Evolutionary conservation across 106 monocot species (phyloP), one percentile per base, ranked within the genome.

Genomic region (Chionographis japonica): DNA sequence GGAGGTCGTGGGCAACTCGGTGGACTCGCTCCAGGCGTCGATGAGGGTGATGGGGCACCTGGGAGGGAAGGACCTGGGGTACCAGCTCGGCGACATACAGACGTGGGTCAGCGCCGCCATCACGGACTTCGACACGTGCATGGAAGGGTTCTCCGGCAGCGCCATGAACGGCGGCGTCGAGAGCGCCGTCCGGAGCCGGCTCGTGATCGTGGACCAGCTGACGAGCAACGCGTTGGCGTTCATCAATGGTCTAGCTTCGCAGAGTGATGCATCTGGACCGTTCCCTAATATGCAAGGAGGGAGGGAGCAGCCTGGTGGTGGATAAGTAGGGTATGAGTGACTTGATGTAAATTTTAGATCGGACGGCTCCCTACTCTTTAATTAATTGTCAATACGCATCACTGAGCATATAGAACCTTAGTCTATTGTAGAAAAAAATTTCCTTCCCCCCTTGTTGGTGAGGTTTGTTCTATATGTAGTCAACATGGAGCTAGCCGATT

Each of bases 51-150:
- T 90, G 80, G 58, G 40, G 9, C 62, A 60, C 15, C 19, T 86
- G 10, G 51, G 72, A 39, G 78, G 81, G 12, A 68, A 66, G 54
- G 13, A 69, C 12, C 8, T 41, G 37, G 17, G 65, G 52, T 55
- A 75, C 20, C 61, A 81, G 50, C 72, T 90, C 39, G 63, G 60
- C 43, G 65, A 71, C 72, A 60, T 90, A 12, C 74, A 83, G 80
- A 90, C 90, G 4, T 90, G 90, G 90, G 86, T 86, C 13, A 90
- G 90, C 65, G 78, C 90, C 3, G 90, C 83, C 12, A 51, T 90
- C 19, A 90, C 90, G 1, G 78, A 90, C 38, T 86, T 78, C 9
- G 46, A 83, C 69, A 86, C 83, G 4, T 90, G 90, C 80, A 69
- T 86, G 83, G 75, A 78, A 1, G 90, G 80, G 61, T 80, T 83